These are phyloP conservation scores for Lichtheimia ornata DNA, from an alignment of 371 early-diverging fungal species.

Conservation along the genomic window DNA sequence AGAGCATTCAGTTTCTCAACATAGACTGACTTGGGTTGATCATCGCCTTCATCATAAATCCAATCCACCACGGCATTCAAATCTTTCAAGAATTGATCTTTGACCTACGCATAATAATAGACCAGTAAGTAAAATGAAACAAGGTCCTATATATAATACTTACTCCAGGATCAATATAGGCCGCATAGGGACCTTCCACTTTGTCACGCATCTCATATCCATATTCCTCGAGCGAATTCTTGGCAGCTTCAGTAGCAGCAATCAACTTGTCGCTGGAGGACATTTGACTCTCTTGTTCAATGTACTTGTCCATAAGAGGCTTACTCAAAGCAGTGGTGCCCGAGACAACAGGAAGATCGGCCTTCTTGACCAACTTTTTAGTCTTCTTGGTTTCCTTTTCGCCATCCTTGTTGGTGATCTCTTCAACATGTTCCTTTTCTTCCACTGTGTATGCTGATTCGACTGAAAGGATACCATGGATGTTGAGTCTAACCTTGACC, in stretches of 20 bases:
- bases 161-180: conserved; percentile 71
- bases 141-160: background rate
- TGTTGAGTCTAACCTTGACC: conserved; percentile 90
- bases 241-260: conserved; percentile 89
- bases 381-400: conserved; percentile 67
- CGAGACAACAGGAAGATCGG: conserved; percentile 76
- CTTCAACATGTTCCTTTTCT: conserved; percentile 78
- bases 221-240: conserved; percentile 97
- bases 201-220: conserved; percentile 96
- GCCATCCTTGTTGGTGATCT: conserved; percentile 61
- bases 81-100: conserved; percentile 67
- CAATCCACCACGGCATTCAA: conserved; percentile 91
- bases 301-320: conserved; percentile 61
- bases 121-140: background rate
- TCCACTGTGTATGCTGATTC: conserved; percentile 90
- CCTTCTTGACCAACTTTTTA: conserved; percentile 91
- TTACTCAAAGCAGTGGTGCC: conserved; percentile 61
- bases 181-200: conserved; percentile 69
- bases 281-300: conserved; percentile 88
- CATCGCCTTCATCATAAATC: conserved; percentile 97
- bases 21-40: conserved; percentile 88
- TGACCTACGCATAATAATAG: conserved; percentile 29
- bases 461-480: conserved; percentile 80
- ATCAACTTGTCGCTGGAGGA: conserved; percentile 83
- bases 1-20: conserved; percentile 80